These are phyloP conservation scores for Pythium oligandrum DNA, from an alignment of 352 stramenopile species.

Conservation along the genomic window DNA sequence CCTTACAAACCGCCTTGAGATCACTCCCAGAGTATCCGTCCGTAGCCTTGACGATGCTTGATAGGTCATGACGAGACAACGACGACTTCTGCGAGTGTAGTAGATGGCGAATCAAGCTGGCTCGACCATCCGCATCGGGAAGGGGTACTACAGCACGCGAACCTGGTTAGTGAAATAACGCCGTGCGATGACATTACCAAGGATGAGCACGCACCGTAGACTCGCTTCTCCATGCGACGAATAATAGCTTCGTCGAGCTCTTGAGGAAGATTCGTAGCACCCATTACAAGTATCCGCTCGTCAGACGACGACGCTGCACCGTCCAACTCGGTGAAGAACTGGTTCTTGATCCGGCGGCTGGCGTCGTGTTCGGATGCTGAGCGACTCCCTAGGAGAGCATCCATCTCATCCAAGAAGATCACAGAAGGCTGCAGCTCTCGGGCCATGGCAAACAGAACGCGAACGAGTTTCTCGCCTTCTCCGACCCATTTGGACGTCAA, in stretches of 20 bases:
- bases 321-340: slow-evolving; percentile 89
- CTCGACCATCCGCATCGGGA: slow-evolving; percentile 42
- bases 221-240: slow-evolving; percentile 79
- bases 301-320: slow-evolving; percentile 62
- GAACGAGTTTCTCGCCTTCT: slow-evolving; percentile 93
- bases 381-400: slow-evolving; percentile 72
- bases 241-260: slow-evolving; percentile 87
- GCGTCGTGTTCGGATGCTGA: slow-evolving; percentile 81
- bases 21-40: slow-evolving; percentile 85
- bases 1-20: slow-evolving; percentile 92
- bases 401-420: slow-evolving; percentile 90
- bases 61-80: slow-evolving; percentile 56
- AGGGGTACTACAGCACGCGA: slow-evolving; percentile 48
- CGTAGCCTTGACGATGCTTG: slow-evolving; percentile 61
- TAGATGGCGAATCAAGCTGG: slow-evolving; percentile 58
- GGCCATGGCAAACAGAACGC: slow-evolving; percentile 91
- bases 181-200: neutral
- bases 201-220: slow-evolving; percentile 61
- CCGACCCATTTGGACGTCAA: slow-evolving; percentile 90
- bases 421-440: slow-evolving; percentile 77
- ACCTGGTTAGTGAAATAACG: too few species aligned
- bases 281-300: slow-evolving; percentile 85
- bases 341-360: slow-evolving; percentile 87
- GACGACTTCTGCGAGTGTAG: slow-evolving; percentile 44
- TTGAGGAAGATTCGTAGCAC: slow-evolving; percentile 81